Evolutionary conservation across 805 yeast genomes (phyloP), one percentile per base, ranked within the genome.

Genomic region (Barnettozyma sucrosica): DNA sequence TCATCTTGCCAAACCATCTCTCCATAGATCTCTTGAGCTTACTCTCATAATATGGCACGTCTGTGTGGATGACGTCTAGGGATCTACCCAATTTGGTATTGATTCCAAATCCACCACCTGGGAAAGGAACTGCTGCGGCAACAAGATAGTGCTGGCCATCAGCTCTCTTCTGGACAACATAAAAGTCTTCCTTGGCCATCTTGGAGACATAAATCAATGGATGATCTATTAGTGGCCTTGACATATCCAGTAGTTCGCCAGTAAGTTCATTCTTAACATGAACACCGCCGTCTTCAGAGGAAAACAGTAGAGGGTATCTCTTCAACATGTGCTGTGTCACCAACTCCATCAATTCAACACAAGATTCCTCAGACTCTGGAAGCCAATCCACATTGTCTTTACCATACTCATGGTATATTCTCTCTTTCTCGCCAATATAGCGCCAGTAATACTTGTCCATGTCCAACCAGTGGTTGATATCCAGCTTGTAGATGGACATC

Each of bases 111-210:
- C 83, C 77, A 4, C 89, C 89, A 42, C 90, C 90, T 4, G 89
- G 89, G 62, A 83, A 83, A 6, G 89, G 88, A 34, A 83, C 89
- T 1, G 84, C 88, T 5, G 85, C 89, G 1, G 87, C 90, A 33
- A 73, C 75, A 46, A 83, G 66, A 61, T 83, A 80, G 62, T 83
- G 89, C 39, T 60, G 56, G 2, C 79, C 85, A 53, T 79, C 76
- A 0, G 68, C 74, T 51, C 78, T 74, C 56, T 80, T 75, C 58
- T 69, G 60, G 40, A 81, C 89, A 34, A 83, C 51, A 58, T 83
- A 84, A 58, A 83, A 84, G 63, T 83, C 90, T 58, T 83, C 90
- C 60, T 83, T 83, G 38, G 89, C 88, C 74, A 83, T 72, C 55
- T 81, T 81, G 26, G 85, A 74, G 21, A 79, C 80, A 51, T 77